Base-by-base conservation (phyloP, 2,329 filamentous ascomycete species). In the Arthrocladium fulminans region DNA sequence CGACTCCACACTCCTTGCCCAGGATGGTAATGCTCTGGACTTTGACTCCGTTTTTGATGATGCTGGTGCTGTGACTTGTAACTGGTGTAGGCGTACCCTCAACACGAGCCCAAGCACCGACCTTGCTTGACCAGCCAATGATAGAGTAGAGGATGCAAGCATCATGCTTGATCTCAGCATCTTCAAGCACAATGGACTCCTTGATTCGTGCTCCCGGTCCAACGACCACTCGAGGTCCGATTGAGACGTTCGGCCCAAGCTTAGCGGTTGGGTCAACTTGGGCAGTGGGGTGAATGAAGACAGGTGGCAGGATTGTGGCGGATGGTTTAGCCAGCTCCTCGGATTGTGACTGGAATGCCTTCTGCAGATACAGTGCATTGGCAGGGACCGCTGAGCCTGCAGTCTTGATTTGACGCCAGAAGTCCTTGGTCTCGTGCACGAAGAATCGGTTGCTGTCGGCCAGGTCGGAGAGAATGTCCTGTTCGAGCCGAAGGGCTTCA, bases 371-470 rank as follows among this genome's bases (percentile, higher is more conserved):
- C 27, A 98, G 79, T 12, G 92, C 92, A 63, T 97, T 97, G 54
- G 92, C 92, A 13, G 92, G 92, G 23, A 98, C 88, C 43, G 92
- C 92, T 4, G 90, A 97, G 51, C 92, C 92, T 51, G 92, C 92
- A 1, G 92, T 96, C 79, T 98, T 98, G 79, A 98, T 97, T 75
- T 98, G 92, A 60, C 92, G 88, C 92, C 92, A 98, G 70, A 98
- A 98, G 67, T 97, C 92, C 73, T 94, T 94, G 57, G 90, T 97
- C 74, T 98, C 92, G 67, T 95, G 86, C 25, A 97, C 92, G 70
- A 88, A 97, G 75, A 98, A 98, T 67, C 92, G 87, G 72, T 94
- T 92, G 78, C 81, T 95, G 70, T 97, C 92, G 53, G 92, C 90
- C 62, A 97, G 81, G 63, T 97, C 90, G 45, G 88, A 85, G 51